A percentile compares a stretch with the other conserved stretches of the same genome.
These are phyloP conservation scores for Penicillium sp. DNA, from an alignment of 2,329 filamentous ascomycete genomes.

Conservation along the genomic window DNA sequence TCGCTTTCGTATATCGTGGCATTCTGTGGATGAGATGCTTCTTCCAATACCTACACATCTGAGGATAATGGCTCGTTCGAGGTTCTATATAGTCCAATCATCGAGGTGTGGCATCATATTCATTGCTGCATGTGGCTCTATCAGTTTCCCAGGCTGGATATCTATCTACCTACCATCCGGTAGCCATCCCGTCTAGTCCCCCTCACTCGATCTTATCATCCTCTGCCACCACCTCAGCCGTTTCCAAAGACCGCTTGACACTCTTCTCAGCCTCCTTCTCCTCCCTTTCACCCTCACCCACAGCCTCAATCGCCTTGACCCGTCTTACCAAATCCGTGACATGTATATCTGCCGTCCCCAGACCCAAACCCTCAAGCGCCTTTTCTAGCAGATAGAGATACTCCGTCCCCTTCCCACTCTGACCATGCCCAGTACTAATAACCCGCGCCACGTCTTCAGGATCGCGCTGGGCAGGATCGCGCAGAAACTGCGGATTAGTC, in stretches of 20 bases:
- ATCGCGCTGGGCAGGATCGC: conserved; percentile 55
- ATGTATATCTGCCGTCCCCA: conserved; percentile 76
- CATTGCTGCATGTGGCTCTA: neutral
- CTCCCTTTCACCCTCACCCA: conserved; percentile 26
- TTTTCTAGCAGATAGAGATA: conserved; percentile 78
- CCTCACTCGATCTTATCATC: conserved; percentile 18
- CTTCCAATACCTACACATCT: conserved; percentile 1
- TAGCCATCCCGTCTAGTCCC: conserved; percentile 2
- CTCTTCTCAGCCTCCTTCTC: conserved; percentile 30
- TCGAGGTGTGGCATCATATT: neutral
- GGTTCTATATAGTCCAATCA: neutral
- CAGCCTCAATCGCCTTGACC: conserved; percentile 59
- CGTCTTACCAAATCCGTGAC: conserved; percentile 73
- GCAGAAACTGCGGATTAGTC: conserved; percentile 82
- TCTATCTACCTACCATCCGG: neutral
- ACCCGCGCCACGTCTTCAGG: conserved; percentile 71
- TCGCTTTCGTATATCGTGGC: neutral
- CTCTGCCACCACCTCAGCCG: conserved; percentile 10
- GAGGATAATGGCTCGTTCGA: conserved; percentile 1
- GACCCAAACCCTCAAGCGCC: conserved; percentile 66
- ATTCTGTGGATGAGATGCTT: neutral
- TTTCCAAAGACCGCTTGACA: conserved; percentile 24
- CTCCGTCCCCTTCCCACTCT: conserved; percentile 84
- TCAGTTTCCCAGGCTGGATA: neutral
- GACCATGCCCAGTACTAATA: conserved; percentile 70